Evolutionary conservation across 2,329 filamentous ascomycete genomes (phyloP).

Genomic region (Paracoccidioides lutzii): DNA sequence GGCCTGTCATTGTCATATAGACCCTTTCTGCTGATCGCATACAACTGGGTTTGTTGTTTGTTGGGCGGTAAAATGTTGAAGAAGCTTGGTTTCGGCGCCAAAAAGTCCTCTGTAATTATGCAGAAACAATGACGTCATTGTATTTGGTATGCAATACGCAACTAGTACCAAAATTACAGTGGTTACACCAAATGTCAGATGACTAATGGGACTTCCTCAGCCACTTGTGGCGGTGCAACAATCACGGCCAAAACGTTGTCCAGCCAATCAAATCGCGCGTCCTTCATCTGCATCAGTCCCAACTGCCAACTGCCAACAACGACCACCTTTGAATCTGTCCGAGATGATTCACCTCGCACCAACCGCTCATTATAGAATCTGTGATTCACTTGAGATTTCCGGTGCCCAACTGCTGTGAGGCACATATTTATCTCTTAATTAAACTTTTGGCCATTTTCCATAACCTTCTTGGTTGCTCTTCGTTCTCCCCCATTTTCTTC

Average conservation of each 20-base stretch:
- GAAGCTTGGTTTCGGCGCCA: background rate
- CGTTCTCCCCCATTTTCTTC: background rate
- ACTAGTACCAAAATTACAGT: background rate
- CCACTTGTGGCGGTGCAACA: background rate
- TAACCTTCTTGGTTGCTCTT: background rate
- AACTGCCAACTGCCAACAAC: background rate
- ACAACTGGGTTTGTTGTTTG: background rate
- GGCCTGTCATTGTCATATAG: constrained; percentile 1
- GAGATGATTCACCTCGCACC: background rate
- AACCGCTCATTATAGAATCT: background rate
- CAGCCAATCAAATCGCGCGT: background rate
- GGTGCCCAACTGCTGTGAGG: background rate
- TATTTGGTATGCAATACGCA: background rate
- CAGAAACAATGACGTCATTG: background rate
- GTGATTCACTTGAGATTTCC: background rate
- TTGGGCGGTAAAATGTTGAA: background rate
- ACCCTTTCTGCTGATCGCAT: background rate
- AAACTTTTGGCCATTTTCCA: background rate
- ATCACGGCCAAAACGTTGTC: background rate
- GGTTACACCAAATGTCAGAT: background rate
- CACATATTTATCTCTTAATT: background rate
- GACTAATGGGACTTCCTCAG: background rate
- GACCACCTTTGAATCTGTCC: background rate
- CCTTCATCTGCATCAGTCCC: background rate
- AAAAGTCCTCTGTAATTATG: background rate